phyloP scores from a whole-genome alignment of 78 protist species.

The Dictyostelium citrinum region DNA sequence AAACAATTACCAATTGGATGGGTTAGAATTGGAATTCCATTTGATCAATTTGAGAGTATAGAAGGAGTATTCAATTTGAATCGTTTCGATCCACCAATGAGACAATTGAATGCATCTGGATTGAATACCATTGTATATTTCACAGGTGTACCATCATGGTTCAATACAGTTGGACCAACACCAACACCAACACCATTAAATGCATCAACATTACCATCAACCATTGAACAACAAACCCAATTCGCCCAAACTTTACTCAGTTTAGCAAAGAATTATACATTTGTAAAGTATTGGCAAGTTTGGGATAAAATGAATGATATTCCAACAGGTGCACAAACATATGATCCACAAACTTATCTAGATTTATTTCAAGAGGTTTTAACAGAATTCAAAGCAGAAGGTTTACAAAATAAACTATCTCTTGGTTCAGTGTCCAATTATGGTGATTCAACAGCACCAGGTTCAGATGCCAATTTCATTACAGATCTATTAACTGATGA shows the following conservation, averaged over 20 bases:
- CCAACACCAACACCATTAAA: background rate
- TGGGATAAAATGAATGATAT: background rate
- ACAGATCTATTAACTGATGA: background rate
- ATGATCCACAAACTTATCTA: background rate
- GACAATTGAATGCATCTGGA: background rate
- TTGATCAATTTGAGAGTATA: background rate
- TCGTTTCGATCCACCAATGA: background rate
- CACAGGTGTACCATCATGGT: background rate
- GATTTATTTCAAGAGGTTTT: background rate
- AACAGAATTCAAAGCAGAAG: background rate
- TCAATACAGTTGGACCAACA: background rate
- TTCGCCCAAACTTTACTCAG: background rate
- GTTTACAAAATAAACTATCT: background rate
- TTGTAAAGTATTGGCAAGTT: conserved; percentile 8
- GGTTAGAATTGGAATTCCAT: conserved; percentile 2
- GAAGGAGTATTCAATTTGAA: background rate
- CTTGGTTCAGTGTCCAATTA: background rate
- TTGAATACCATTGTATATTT: conserved; percentile 3
- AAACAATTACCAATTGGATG: background rate
- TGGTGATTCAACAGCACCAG: background rate
- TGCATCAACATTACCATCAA: background rate
- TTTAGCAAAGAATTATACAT: background rate
- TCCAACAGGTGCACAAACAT: background rate
- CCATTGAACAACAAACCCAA: background rate
- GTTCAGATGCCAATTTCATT: background rate